These are phyloP conservation scores for Paraphoma sp. DNA, from an alignment of 2,329 filamentous ascomycete species.

Conservation along the genomic window DNA sequence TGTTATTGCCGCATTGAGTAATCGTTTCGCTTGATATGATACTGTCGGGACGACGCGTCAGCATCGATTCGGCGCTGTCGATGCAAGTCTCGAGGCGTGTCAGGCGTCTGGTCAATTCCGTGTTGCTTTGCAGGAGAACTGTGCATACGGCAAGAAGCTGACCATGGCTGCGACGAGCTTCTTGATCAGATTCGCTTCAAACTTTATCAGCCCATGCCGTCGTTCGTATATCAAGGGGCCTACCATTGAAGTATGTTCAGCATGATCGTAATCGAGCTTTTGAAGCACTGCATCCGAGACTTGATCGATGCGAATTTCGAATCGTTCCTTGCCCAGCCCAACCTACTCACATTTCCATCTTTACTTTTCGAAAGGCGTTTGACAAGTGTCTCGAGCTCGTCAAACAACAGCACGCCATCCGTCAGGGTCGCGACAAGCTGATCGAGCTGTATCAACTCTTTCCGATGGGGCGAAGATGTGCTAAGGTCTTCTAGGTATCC, in stretches of 20 bases:
- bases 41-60: neutral
- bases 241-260: conserved; percentile 20
- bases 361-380: neutral
- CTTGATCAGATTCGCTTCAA: conserved; percentile 8
- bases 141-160: neutral
- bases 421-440: conserved; percentile 10
- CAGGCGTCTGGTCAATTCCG: neutral
- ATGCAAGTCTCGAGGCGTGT: neutral
- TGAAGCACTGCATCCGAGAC: conserved; percentile 7
- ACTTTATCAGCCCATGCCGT: neutral
- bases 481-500: neutral
- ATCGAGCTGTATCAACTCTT: conserved; percentile 13
- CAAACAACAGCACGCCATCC: conserved; percentile 17
- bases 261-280: conserved; percentile 8
- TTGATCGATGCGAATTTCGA: conserved; percentile 1
- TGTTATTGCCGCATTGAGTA: too few species aligned
- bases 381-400: conserved; percentile 22
- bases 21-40: neutral
- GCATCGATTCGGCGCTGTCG: neutral
- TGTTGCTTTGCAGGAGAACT: neutral
- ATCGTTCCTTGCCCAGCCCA: conserved; percentile 11
- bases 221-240: neutral
- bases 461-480: neutral
- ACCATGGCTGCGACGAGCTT: conserved; percentile 1
- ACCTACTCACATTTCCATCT: neutral